These are phyloP conservation scores for Fusarium secorum DNA, from an alignment of 2,329 filamentous ascomycete species.

Conservation along the genomic window DNA sequence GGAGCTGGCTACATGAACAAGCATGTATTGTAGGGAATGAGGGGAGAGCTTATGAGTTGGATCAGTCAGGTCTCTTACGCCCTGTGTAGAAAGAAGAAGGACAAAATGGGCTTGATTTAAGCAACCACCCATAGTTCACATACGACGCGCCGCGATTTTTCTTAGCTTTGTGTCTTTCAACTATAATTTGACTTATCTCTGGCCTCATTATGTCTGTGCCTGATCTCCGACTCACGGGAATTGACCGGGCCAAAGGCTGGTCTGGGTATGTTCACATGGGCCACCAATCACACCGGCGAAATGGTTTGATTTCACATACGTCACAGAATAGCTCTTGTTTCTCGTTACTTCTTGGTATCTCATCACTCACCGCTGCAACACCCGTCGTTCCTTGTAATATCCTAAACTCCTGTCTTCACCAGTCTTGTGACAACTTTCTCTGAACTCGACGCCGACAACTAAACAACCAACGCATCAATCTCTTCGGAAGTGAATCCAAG, in stretches of 20 bases:
- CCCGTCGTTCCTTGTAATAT: constrained; percentile 22
- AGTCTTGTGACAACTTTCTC: constrained; percentile 16
- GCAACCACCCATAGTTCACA: constrained; percentile 38
- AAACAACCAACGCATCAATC: constrained; percentile 43
- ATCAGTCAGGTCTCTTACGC: constrained; percentile 8
- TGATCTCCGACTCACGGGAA: not conserved
- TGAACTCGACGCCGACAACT: constrained; percentile 7
- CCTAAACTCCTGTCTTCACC: constrained; percentile 17
- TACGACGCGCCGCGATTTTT: constrained; percentile 34
- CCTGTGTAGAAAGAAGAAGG: constrained; percentile 39
- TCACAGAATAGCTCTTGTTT: constrained; percentile 3
- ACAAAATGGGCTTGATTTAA: constrained; percentile 35
- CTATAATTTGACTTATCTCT: constrained; percentile 22
- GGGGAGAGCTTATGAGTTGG: constrained; percentile 15
- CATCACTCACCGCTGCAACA: constrained; percentile 30
- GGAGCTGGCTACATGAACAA: constrained; percentile 21
- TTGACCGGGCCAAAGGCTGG: constrained; percentile 1
- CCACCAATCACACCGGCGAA: not conserved
- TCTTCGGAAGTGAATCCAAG: constrained; percentile 76
- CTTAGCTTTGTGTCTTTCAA: constrained; percentile 36
- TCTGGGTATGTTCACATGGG: not conserved
- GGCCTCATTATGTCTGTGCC: not conserved
- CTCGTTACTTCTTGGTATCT: constrained; percentile 36
- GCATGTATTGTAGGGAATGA: constrained; percentile 21
- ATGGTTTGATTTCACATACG: not conserved